Percentiles rank a stretch among this genome's conserved stretches.
Evolutionary conservation across 2,329 filamentous ascomycete species (phyloP).

Genomic region (Cadophora gregata): DNA sequence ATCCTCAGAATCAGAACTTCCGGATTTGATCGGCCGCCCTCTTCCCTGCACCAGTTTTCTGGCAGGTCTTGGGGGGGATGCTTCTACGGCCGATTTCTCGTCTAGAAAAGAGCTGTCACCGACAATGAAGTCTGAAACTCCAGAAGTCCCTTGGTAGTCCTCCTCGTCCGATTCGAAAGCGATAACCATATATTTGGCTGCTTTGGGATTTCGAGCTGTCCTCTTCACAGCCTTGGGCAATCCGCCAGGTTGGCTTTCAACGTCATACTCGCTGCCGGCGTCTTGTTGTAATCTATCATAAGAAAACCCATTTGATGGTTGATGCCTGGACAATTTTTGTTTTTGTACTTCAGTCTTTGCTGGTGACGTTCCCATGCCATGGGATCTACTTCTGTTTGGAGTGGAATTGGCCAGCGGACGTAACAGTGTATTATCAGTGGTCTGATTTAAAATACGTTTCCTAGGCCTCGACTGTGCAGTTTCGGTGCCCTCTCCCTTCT

Average conservation of each 20-base stretch:
- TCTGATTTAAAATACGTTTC: slow-evolving; percentile 36
- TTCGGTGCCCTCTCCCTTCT: background rate
- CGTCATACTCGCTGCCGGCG: background rate
- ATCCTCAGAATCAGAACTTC: slow-evolving; percentile 28
- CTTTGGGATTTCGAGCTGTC: background rate
- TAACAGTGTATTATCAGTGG: slow-evolving; percentile 37
- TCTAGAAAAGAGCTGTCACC: slow-evolving; percentile 37
- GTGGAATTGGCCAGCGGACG: slow-evolving; percentile 23
- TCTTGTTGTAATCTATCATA: background rate
- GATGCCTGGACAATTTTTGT: background rate
- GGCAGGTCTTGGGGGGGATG: slow-evolving; percentile 35
- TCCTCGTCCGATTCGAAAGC: slow-evolving; percentile 4
- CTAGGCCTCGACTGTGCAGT: slow-evolving; percentile 27
- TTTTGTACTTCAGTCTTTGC: background rate
- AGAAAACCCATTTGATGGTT: background rate
- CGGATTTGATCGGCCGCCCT: slow-evolving; percentile 16
- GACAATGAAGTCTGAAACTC: slow-evolving; percentile 43
- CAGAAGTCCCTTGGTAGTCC: slow-evolving; percentile 5
- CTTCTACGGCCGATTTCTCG: slow-evolving; percentile 34
- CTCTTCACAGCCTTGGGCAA: background rate
- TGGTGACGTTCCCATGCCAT: slow-evolving; percentile 7
- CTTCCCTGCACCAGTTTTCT: slow-evolving; percentile 41
- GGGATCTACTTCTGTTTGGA: background rate
- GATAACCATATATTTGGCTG: background rate
- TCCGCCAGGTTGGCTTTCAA: background rate